Base-by-base conservation (phyloP, 169 alveolate species). In the Eimeria maxima region DNA sequence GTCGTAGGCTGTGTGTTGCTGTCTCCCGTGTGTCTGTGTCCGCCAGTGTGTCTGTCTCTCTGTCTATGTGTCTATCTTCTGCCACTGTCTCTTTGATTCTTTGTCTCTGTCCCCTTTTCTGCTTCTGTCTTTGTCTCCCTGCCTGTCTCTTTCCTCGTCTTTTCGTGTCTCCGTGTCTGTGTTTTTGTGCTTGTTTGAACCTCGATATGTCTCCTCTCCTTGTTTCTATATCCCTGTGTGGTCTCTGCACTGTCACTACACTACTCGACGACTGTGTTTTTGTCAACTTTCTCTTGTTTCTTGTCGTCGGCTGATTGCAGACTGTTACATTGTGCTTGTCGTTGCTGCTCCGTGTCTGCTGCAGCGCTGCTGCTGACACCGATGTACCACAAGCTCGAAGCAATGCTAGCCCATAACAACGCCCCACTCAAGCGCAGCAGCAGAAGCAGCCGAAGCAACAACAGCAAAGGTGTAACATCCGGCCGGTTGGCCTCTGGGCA, bases 341-440 rank as follows among this genome's bases (percentile, higher is more conserved):
- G 60, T 53, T 53, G 60, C 60, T 53, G 6, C 60, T 53, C 20
- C 3, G 10, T 7, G 20, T 53, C 60, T 78, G 89, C 63, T 42
- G 60, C 89, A 78, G 89, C 89, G 2, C 65, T 78, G 22, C 89
- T 78, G 63, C 89, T 78, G 67, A 78, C 89, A 22, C 89, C 89
- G 1, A 42, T 78, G 67, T 78, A 78, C 45, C 89, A 78, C 89
- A 78, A 78, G 69, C 89, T 78, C 89, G 89, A 78, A 13, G 89
- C 89, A 14, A 78, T 78, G 89, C 65, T 78, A 42, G 89, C 89
- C n/a, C 89, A 78, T 44, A 78, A 78, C 63, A 78, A 22, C 63
- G 89, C 89, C 20, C 69, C 20, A 45, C 29, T 42, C 67, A 24
- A 44, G 20, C 38, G 84, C 45, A 73, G 84, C 55, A 38, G 53